Conservation (phyloP, 257 asterid species). For the Henckelia pumila region DNA sequence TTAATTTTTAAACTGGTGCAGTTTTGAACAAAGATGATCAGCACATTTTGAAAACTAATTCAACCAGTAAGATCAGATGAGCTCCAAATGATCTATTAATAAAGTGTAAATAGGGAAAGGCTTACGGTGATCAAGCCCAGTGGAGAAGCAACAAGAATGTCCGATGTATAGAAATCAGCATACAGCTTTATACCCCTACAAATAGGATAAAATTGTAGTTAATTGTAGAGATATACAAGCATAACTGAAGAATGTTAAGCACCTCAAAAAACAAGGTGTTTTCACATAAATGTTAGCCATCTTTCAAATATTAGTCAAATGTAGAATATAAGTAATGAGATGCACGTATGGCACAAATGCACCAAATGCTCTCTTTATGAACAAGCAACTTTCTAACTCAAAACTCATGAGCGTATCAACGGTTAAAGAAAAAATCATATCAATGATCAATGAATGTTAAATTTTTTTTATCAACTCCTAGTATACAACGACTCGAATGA, state of each 20-base stretch:
- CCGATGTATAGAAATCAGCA: constrained; percentile 89
- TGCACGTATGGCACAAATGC: neutral
- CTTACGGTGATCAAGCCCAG: constrained; percentile 86
- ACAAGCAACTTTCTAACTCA: neutral
- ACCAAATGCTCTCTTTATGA: neutral
- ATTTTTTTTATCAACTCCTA: no score
- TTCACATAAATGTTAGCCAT: no score
- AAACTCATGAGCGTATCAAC: no score
- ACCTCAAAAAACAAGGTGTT: no score
- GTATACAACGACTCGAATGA: no score
- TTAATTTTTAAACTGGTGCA: constrained; percentile 12
- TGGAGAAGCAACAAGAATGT: constrained; percentile 89
- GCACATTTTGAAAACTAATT: constrained; percentile 8
- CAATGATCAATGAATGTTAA: no score
- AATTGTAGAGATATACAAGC: neutral
- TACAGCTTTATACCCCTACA: constrained; percentile 69
- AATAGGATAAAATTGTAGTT: constrained; percentile 9
- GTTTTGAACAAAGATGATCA: neutral
- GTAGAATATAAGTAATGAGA: no score
- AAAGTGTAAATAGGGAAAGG: constrained; percentile 21
- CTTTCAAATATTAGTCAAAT: no score
- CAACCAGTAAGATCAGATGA: constrained; percentile 13
- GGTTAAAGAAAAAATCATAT: no score
- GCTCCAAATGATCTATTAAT: constrained; percentile 12
- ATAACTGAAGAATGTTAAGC: neutral